Evolutionary conservation across 2,329 filamentous ascomycete species (phyloP).

Genomic region (Trichoderma sp.): DNA sequence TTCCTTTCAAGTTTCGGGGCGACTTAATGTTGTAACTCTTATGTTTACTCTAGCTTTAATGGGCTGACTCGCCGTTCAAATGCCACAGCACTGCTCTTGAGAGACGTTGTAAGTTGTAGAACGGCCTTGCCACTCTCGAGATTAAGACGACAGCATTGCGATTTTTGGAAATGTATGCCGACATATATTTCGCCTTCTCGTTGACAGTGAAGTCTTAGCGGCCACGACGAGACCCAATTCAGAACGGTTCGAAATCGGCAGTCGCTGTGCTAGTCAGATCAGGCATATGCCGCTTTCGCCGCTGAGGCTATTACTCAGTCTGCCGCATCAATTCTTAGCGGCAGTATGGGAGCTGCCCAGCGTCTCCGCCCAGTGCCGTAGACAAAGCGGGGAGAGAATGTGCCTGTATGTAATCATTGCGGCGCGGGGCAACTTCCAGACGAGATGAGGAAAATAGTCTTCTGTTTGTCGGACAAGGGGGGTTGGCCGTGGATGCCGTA

Average conservation of each 20-base stretch:
- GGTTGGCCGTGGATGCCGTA: neutral
- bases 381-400: neutral
- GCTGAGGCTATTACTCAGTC: neutral
- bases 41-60: neutral
- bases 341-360: neutral
- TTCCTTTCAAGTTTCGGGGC: neutral
- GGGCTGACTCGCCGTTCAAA: neutral
- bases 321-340: neutral
- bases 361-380: neutral
- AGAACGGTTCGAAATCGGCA: neutral
- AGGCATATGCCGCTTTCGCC: conserved; percentile 18
- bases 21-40: neutral
- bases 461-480: neutral
- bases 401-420: neutral
- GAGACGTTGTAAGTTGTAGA: neutral
- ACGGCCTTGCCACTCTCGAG: neutral
- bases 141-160: neutral
- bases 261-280: neutral
- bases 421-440: neutral
- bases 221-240: neutral
- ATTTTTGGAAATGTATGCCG: neutral
- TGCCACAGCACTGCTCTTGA: neutral
- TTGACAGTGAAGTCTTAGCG: neutral
- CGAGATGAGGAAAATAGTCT: neutral
- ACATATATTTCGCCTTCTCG: neutral